Percentiles rank a stretch among this genome's conserved stretches.
These are phyloP conservation scores for Chrysanthemum seticuspe DNA, from an alignment of 129 eudicot genomes.

Conservation along the genomic window DNA sequence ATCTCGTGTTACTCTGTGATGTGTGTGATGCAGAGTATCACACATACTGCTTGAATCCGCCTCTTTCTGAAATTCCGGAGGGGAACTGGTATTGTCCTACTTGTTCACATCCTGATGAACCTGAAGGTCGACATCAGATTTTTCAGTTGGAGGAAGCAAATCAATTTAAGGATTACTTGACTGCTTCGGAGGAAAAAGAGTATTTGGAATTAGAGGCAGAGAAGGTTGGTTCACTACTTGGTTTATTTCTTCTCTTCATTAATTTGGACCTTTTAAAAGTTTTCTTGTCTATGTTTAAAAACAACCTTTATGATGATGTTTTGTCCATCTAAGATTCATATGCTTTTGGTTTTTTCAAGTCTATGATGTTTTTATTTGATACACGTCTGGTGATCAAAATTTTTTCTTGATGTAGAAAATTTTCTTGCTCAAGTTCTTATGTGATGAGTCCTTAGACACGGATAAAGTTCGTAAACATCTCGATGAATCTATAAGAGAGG, in stretches of 20 bases:
- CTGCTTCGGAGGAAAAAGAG: slow-evolving; percentile 39
- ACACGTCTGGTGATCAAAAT: neutral
- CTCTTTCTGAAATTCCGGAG: slow-evolving; percentile 44
- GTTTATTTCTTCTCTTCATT: neutral
- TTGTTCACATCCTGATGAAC: slow-evolving; percentile 34
- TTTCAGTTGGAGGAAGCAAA: slow-evolving; percentile 32
- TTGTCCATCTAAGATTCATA: neutral
- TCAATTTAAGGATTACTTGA: slow-evolving; percentile 17
- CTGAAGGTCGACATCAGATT: slow-evolving; percentile 2
- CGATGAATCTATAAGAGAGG: slow-evolving; percentile 6
- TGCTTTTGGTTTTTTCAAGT: slow-evolving; percentile 2
- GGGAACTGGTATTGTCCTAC: slow-evolving; percentile 57
- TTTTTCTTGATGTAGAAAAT: slow-evolving; percentile 37
- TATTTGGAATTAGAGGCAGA: slow-evolving; percentile 48
- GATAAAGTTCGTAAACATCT: slow-evolving; percentile 34
- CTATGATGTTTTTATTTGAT: neutral
- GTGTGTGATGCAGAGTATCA: slow-evolving; percentile 59
- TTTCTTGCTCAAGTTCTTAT: slow-evolving; percentile 40
- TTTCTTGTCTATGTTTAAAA: neutral
- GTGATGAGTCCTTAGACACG: slow-evolving; percentile 44
- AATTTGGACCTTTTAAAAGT: neutral
- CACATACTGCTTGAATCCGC: slow-evolving; percentile 49
- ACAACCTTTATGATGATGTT: slow-evolving; percentile 5
- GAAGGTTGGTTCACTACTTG: slow-evolving; percentile 41
- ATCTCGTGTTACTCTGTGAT: slow-evolving; percentile 45